Base-by-base conservation (phyloP, 495 filamentous ascomycete genomes). In the Xylaria castorea region DNA sequence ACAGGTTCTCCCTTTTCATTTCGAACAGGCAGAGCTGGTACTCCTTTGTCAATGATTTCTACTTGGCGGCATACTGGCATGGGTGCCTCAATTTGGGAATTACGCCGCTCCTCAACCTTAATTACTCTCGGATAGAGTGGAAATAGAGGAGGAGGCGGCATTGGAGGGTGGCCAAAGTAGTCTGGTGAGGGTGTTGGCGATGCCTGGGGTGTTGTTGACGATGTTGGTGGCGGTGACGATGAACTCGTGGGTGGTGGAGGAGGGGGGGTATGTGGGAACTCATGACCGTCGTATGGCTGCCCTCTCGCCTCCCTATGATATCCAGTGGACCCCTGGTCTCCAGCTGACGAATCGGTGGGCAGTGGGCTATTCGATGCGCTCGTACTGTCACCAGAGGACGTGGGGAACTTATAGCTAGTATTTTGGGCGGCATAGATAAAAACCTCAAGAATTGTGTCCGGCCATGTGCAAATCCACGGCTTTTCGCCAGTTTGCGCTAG, bases 381-480 rank as follows among this genome's bases (percentile, higher is more conserved):
- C 57, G 74, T 46, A 14, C 25, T 53, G 22, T 74, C 40, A 27
- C 38, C 32, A 42, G 46, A 36, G 7, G 53, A 12, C 11, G 5
- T 34, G 16, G 67, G 46, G 14, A 30, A 65, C 27, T 70, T 80
- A 20, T 79, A 77, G 70, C 82, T 85, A 61, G 83, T 82, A 73
- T 86, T 89, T 74, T 91, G 86, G 60, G 88, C 87, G 68, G 91
- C 83, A 78, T 95, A 98, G 70, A 98, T 89, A 79, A 94, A 96
- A 22, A 91, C 85, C 74, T 97, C 93, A 60, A 98, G 83, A 58
- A 89, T 85, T 0, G 94, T 97, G 6, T 89, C 85, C 71, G 95
- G 94, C 93, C 93, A 98, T 76, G 87, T 91, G 80, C 95, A 98
- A 74, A 93, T 90, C 94, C 94, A 98, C 2, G 93, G 91, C 65